A percentile compares a stretch with the other conserved stretches of the same genome.
Conservation (phyloP, 2,329 filamentous ascomycete species). For the Bisporella sp. region DNA sequence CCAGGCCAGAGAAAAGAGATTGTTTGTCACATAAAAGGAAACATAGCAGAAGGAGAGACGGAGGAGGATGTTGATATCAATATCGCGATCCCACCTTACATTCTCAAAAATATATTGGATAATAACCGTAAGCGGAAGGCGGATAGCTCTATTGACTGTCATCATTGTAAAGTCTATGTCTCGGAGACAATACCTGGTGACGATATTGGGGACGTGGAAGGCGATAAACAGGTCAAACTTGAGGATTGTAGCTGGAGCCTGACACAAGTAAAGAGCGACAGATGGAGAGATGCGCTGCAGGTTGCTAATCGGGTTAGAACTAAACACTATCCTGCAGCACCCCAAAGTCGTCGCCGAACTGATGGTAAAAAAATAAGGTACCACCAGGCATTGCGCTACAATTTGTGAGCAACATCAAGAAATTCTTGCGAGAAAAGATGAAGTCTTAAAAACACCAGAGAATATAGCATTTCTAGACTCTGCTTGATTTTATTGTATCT, state of each 20-base stretch:
- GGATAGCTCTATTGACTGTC: slow-evolving; percentile 10
- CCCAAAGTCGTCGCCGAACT: slow-evolving; percentile 9
- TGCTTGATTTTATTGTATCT: no score
- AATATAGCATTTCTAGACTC: no score
- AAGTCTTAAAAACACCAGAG: no score
- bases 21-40: no score
- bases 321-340: slow-evolving; percentile 13
- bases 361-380: no score
- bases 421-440: no score
- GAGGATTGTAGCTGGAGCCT: slow-evolving; percentile 13
- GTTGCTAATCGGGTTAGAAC: slow-evolving; percentile 11
- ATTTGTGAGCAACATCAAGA: no score
- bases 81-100: slow-evolving; percentile 15
- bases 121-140: slow-evolving; percentile 17
- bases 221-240: slow-evolving; percentile 11
- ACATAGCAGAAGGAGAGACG: no score
- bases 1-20: no score
- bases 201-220: slow-evolving; percentile 4
- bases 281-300: slow-evolving; percentile 11
- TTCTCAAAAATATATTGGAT: slow-evolving; percentile 17
- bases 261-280: slow-evolving; percentile 11
- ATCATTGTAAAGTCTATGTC: slow-evolving; percentile 10
- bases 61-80: slow-evolving; percentile 14
- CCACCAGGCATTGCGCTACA: no score
- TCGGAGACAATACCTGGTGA: slow-evolving; percentile 2